A percentile compares a stretch with the other conserved stretches of the same genome.
Conservation (phyloP, 2,329 filamentous ascomycete genomes). For the Sporothrix brasiliensis region DNA sequence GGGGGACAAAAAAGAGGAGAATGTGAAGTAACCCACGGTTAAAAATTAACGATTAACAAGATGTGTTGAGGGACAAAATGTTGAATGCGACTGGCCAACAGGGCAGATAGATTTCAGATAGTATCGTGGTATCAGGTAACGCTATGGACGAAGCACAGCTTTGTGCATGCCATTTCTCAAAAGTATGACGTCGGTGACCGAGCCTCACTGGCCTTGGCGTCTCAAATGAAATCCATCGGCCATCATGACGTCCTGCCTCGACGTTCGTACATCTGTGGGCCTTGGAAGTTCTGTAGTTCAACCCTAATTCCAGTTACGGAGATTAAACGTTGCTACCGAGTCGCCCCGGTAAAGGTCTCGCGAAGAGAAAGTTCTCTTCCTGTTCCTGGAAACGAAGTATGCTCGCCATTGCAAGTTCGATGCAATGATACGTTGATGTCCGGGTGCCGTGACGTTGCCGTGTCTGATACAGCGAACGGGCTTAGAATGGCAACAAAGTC, state of each 20-base stretch:
- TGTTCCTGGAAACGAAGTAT: background rate
- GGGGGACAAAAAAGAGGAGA: background rate
- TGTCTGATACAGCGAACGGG: background rate
- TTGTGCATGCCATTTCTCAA: background rate
- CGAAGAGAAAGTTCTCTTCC: background rate
- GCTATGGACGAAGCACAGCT: background rate
- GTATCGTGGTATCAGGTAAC: background rate
- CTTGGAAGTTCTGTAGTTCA: too few species aligned
- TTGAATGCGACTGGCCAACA: constrained; percentile 18
- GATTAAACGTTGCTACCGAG: background rate
- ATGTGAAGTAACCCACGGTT: too few species aligned
- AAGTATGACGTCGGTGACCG: constrained; percentile 7
- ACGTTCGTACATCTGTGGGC: too few species aligned
- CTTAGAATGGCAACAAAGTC: too few species aligned
- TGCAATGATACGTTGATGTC: background rate
- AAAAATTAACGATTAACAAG: background rate
- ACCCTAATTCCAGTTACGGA: background rate
- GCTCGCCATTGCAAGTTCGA: background rate
- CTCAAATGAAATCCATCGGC: background rate
- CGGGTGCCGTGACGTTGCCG: background rate
- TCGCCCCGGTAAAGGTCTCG: background rate
- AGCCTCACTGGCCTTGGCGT: background rate
- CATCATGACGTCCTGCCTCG: background rate
- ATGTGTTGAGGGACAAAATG: too few species aligned
- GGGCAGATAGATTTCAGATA: background rate